Base-by-base conservation (phyloP, 2,329 filamentous ascomycete genomes). In the Cladosporium sp. region DNA sequence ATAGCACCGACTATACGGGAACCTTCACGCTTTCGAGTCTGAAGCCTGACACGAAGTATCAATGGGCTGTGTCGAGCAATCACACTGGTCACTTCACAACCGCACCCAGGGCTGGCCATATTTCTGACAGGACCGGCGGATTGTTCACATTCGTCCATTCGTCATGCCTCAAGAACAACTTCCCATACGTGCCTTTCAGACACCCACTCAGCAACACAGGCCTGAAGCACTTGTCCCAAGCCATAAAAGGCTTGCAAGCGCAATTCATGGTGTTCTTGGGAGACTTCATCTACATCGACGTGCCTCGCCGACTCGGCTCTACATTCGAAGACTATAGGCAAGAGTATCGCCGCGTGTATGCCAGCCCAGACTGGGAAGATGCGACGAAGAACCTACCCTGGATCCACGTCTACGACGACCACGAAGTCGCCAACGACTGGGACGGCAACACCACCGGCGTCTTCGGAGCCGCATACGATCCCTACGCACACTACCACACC, bases 361-460 rank as follows among this genome's bases (percentile, higher is more conserved):
- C 89, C 0, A 96, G 91, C 2, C 92, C 92, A 0, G 92, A 96
- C 57, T 99, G 93, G 93, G 76, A 80, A 1, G 73, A 82, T 0
- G 83, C 88, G 9, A 83, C 83, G 1, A 78, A 86, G 58, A 84
- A 89, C 50, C 74, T 97, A n/a, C 95, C 91, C 61, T 99, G 93
- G 93, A 89, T 97, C 39, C 93, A 99, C 64, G 91, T 95, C 2
- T 80, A 96, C 6, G 93, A 99, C 64, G 93, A 99, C 66, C 93
- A 99, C 63, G 93, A 99, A 66, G 96, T 99, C 55, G 80, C 81
- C 4, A 97, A 99, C 61, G 93, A 97, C 70, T 97, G 91, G 90
- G 83, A 86, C 53, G 77, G 80, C 15, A 93, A 92, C 65, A 85
- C 81, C 12, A 90, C 88, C 0, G 88, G 88, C 5, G 80, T 95